Base-by-base conservation (phyloP, 768 basidiomycete species). In the Podaxis sp. region DNA sequence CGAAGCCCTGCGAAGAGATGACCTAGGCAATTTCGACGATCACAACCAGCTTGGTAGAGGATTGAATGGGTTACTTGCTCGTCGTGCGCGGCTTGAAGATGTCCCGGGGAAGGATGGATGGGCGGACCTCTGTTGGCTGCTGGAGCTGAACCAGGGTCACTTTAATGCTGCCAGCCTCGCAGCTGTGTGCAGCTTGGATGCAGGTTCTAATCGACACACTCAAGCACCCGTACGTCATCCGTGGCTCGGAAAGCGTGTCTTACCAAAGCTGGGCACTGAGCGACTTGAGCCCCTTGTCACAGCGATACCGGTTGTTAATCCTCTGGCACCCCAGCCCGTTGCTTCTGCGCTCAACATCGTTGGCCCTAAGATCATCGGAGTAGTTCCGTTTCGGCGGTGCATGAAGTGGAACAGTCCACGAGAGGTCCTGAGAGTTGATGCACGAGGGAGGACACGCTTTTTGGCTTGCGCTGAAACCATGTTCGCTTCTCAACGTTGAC, bases 121-220 rank as follows among this genome's bases (percentile, higher is more conserved):
- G 68, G 60, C 59, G 6, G 68, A 69, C 36, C 59, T 69, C 10
- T 62, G 64, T 25, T 68, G 65, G 68, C 28, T 69, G 4, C 62
- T 69, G 23, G 68, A 69, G 53, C 37, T 69, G 25, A 69, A 69
- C 55, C 68, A 69, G 50, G 68, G 66, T 3, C 69, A 69, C 52
- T 69, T 69, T 40, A 69, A 69, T 50, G 68, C 66, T 13, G 63
- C 68, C 9, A 64, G 61, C 36, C 57, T 69, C 7, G 68, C 68
- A 6, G 68, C 68, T 1, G 51, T 66, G 1, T 69, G 67, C n/a
- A 57, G 58, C 27, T 37, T 69, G 18, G 61, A 61, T 37, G 35
- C 23, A 1, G 61, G 55, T 38, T 55, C 53, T 25, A n/a, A 47
- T 25, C 6, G 47, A 14, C 35, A 47, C 14, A 35, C 55, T 5